Evolutionary conservation across 1,284 basidiomycete genomes (phyloP).

Genomic region (Rhodofomes roseus): DNA sequence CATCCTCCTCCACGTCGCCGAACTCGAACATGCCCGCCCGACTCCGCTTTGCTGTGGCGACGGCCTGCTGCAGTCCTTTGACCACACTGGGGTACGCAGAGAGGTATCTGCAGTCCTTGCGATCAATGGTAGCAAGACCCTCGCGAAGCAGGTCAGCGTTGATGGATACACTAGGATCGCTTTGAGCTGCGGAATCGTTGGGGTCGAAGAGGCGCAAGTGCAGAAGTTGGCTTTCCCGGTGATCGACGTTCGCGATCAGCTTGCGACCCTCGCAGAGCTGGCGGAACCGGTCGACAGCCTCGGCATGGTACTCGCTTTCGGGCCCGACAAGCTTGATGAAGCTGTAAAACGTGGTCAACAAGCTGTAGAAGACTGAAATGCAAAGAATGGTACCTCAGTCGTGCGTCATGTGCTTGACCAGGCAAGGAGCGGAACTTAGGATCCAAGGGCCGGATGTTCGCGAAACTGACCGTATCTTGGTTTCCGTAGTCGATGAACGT

Average conservation of each 20-base stretch:
- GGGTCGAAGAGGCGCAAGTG: slow-evolving; percentile 91
- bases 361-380: neutral
- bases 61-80: slow-evolving; percentile 62
- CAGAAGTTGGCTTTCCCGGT: slow-evolving; percentile 71
- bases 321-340: slow-evolving; percentile 80
- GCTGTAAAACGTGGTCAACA: slow-evolving; percentile 36
- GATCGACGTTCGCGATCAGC: slow-evolving; percentile 87
- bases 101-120: slow-evolving; percentile 75
- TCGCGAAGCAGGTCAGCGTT: slow-evolving; percentile 82
- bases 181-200: slow-evolving; percentile 58
- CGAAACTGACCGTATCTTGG: slow-evolving; percentile 78
- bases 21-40: slow-evolving; percentile 87
- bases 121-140: slow-evolving; percentile 76
- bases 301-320: slow-evolving; percentile 80
- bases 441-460: slow-evolving; percentile 79
- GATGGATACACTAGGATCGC: slow-evolving; percentile 74
- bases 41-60: slow-evolving; percentile 68
- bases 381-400: slow-evolving; percentile 52
- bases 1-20: slow-evolving; percentile 78
- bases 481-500: slow-evolving; percentile 90
- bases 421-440: slow-evolving; percentile 81
- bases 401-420: slow-evolving; percentile 81
- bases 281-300: slow-evolving; percentile 84
- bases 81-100: slow-evolving; percentile 66
- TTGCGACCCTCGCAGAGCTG: slow-evolving; percentile 84